Evolutionary conservation across 1,139 yeast species (phyloP), one percentile per base, ranked within the genome.

Genomic region (Pneumocystis wakefieldiae): DNA sequence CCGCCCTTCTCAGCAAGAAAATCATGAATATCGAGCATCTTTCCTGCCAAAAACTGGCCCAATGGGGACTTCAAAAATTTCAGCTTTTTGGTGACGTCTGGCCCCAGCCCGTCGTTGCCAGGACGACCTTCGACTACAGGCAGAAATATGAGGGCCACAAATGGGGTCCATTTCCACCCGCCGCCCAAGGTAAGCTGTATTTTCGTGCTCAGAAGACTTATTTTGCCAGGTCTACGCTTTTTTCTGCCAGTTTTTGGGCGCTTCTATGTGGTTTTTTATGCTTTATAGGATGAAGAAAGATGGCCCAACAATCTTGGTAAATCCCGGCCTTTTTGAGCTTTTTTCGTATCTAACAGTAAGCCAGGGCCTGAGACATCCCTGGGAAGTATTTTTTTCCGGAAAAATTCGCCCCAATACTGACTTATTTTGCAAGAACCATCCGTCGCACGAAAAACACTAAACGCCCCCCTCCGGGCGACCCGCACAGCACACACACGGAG

Each of bases 1-100:
- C 97, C 98, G 66, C 98, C 98, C 77, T 89, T 90, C 74, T 92
- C 98, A 70, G 85, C 95, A 70, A 92, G 83, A 74, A 92, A 92
- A 73, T 87, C 86, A 71, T 85, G 81, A 69, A 92, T 88, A 75
- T 91, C 97, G 77, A 92, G 85, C 98, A 92, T 91, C 62, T 60
- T 67, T 62, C 28, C 17, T 10, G 6, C 8, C 5, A 35, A 35
- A 24, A 12, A n/a, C 7, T 42, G 24, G 41, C 55, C 7, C 28
- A 42, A 19, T 42, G 55, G 55, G 6, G 28, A 32, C 8, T 32
- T 32, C 7, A 32, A 32, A 24, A 14, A 3, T 41, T 41, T 41
- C 4, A 41, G n/a, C 53, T 41, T 41, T 41, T 39, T 41, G 8
- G 17, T 17, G 28, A 19, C 53, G 28, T 41, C 35, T 7, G 17